phyloP scores from a whole-genome alignment of 2,329 filamentous ascomycete genomes.

The Delphinella strobiligena region DNA sequence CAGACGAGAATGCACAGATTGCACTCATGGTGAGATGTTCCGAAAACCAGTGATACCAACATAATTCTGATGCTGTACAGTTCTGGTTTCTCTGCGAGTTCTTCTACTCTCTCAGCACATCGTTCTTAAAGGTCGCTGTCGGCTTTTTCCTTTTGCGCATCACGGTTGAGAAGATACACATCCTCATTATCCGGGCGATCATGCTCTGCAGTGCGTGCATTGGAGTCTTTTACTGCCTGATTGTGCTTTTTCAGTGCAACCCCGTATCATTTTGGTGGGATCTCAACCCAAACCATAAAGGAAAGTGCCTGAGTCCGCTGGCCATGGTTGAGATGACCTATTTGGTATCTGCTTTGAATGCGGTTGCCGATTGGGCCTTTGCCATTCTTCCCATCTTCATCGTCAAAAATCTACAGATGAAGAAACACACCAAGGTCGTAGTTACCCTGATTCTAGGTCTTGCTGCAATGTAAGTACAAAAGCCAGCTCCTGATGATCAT shows the following conservation, averaged over 20 bases:
- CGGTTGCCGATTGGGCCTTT: slow-evolving; percentile 24
- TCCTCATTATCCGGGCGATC: slow-evolving; percentile 29
- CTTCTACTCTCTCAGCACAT: slow-evolving; percentile 34
- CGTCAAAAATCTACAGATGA: slow-evolving; percentile 25
- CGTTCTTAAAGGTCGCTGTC: slow-evolving; percentile 37
- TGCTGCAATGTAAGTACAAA: too few species aligned
- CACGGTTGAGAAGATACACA: slow-evolving; percentile 29
- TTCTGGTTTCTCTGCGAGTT: slow-evolving; percentile 41
- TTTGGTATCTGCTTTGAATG: slow-evolving; percentile 17
- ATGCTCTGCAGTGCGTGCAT: slow-evolving; percentile 30
- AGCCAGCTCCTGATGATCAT: too few species aligned
- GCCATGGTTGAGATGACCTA: slow-evolving; percentile 8
- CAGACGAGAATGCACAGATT: neutral
- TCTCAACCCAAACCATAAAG: slow-evolving; percentile 17
- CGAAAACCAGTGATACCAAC: neutral
- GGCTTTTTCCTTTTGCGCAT: slow-evolving; percentile 39
- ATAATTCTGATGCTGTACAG: slow-evolving; percentile 12
- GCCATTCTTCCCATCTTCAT: slow-evolving; percentile 24
- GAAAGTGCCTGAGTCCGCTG: slow-evolving; percentile 8
- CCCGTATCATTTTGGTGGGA: slow-evolving; percentile 38
- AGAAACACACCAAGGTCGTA: slow-evolving; percentile 19
- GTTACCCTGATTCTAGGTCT: slow-evolving; percentile 22
- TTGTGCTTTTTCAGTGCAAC: slow-evolving; percentile 37
- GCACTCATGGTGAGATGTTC: slow-evolving; percentile 4
- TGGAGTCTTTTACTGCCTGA: slow-evolving; percentile 35